These are phyloP conservation scores for Pelargonium cotyledonis DNA, from an alignment of 441 rosid genomes.

Conservation along the genomic window DNA sequence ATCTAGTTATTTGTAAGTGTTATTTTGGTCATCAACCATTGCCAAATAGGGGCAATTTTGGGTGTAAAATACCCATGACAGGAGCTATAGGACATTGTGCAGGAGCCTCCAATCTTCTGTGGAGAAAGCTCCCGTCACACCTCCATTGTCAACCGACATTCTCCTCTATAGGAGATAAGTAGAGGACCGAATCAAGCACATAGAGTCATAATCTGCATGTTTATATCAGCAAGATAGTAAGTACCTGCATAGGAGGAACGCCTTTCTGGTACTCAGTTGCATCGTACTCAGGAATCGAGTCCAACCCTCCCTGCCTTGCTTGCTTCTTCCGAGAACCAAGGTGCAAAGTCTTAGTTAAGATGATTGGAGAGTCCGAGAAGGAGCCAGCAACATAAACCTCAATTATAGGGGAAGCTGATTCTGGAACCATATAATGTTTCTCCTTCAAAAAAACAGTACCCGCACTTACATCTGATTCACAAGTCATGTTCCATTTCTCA, in stretches of 20 bases:
- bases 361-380: conserved; percentile 50
- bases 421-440: background rate
- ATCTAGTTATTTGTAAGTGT: too few species aligned
- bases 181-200: too few species aligned
- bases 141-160: too few species aligned
- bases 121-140: too few species aligned
- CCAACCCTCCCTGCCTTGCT: conserved; percentile 31
- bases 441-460: background rate
- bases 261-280: conserved; percentile 30
- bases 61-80: too few species aligned
- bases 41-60: too few species aligned
- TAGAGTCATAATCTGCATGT: background rate
- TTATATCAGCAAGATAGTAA: background rate
- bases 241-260: conserved; percentile 36
- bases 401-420: conserved; percentile 26
- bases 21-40: too few species aligned
- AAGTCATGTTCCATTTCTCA: background rate
- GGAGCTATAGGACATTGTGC: too few species aligned
- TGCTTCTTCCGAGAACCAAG: conserved; percentile 45
- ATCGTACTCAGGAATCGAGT: conserved; percentile 53
- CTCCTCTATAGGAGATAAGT: too few species aligned
- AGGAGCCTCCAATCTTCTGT: too few species aligned
- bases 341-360: conserved; percentile 50
- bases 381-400: conserved; percentile 69
- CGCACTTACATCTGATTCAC: background rate